Evolutionary conservation across 192 early-diverging fungal genomes (phyloP), one percentile per base, ranked within the genome.

Genomic region (Podila verticillata): DNA sequence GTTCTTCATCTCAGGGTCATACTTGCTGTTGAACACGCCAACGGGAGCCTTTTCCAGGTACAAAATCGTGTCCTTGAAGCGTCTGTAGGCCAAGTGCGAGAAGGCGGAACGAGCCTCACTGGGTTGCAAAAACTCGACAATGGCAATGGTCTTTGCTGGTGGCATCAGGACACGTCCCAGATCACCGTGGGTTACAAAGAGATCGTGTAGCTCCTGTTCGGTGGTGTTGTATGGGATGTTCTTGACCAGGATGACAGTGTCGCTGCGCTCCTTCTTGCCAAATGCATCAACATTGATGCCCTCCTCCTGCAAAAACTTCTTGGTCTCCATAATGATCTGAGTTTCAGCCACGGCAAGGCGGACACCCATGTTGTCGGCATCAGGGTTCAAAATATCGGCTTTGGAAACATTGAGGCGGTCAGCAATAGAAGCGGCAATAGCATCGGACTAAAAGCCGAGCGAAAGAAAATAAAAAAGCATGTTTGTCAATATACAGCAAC

Each of bases 311-410:
- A 99, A 89, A 70, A 91, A 98, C 57, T 90, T 82, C 78, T 99
- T 99, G 19, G 98, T 98, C 73, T 99, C 97, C 72, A 89, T 89
- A 69, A 98, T 90, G 61, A 99, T 91, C 70, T 98, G 93, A 1
- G 98, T 98, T 86, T 99, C 98, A n/a, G 98, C 98, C 39, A 99
- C 87, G 1, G 98, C 97, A 65, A 99, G 86, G 28, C 96, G 88
- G 5, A 98, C 97, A 15, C 97, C 96, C 84, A 96, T 91, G 74
- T 94, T 93, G 57, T 98, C 95, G 17, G 87, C 84, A 34, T 96
- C 92, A 9, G 95, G 89, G 72, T 94, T 92, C 60, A 99, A 82
- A 44, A 99, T 92, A 24, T 98, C 96, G n/a, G 91, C 88, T 80
- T 99, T 99, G 65, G 88, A 85, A 26, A 99, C 92, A 44, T 89